Percentiles rank a stretch among this genome's conserved stretches.
Conservation (phyloP, 2,329 filamentous ascomycete species). For the Hymenoscyphus occultus region DNA sequence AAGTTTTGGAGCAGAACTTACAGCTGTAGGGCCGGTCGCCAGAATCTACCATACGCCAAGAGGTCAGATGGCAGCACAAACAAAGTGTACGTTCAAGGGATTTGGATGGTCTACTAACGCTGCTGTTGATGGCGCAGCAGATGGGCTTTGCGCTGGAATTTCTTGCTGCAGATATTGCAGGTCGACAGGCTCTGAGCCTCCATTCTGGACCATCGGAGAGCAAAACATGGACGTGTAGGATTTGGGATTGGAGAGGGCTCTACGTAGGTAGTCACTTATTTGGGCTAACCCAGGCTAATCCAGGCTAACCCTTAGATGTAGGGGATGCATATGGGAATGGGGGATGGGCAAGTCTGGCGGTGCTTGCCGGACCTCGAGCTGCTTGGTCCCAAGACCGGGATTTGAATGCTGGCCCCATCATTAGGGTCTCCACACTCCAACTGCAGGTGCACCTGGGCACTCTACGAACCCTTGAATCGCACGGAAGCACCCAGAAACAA, state of each 20-base stretch:
- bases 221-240: conserved; percentile 8
- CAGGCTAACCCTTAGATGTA: too few species aligned
- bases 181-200: conserved; percentile 36
- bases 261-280: background rate
- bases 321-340: too few species aligned
- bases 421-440: background rate
- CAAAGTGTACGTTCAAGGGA: background rate
- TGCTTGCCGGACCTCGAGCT: background rate
- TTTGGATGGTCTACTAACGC: conserved; percentile 25
- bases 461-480: background rate
- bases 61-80: conserved; percentile 15
- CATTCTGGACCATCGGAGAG: conserved; percentile 32
- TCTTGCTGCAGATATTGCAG: conserved; percentile 37
- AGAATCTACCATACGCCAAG: conserved; percentile 28
- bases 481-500: background rate
- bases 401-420: background rate
- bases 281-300: background rate
- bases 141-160: conserved; percentile 37
- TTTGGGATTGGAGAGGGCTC: background rate
- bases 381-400: background rate
- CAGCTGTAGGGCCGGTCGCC: conserved; percentile 35
- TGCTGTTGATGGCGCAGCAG: conserved; percentile 36
- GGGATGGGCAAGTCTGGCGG: background rate
- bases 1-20: conserved; percentile 37
- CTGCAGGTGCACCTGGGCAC: background rate